Base-by-base conservation (phyloP, 768 basidiomycete species). In the Mycena haematopus region DNA sequence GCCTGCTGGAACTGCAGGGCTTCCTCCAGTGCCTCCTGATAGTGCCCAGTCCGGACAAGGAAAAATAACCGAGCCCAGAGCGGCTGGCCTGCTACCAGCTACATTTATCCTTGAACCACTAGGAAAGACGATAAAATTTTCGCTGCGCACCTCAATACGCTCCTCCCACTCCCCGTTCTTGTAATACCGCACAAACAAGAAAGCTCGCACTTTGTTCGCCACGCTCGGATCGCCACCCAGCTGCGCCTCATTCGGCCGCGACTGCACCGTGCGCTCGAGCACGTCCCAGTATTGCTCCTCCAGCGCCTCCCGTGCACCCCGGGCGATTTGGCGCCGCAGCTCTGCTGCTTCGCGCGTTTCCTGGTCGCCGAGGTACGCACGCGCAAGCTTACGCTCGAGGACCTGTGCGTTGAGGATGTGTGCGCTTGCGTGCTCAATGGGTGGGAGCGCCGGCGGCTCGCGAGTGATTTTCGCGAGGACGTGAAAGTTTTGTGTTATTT, bases 21-120 rank as follows among this genome's bases (percentile, higher is more conserved):
- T 63, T 96, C 90, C 7, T 85, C 83, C 27, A 96, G 78, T 0
- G 96, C 95, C 63, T 98, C 96, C 40, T 85, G 80, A 7, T 81
- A 72, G 72, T 95, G 89, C 0, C 96, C 96, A 1, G 90, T 90
- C 25, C 96, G 87, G 11, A 99, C 81, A 17, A 99, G 84, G 77
- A 91, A 96, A 76, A 93, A 98, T n/a, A 96, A 72, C 60, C 93
- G 89, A 11, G 96, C 96, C 95, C 95, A 99, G 14, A 99, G 68
- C 1, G 95, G 93, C 69, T 91, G 90, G 11, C 92, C 91, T 58
- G 91, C 88, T 24, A 96, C 86, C 61, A 95, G 78, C 92, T 96
- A 60, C 24, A 56, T 46, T 58, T 66, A 14, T 35, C 49, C 22
- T 56, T 21, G 27, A 33, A 68, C 38, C 15, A 67, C 9, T 31